A percentile compares a stretch with the other conserved stretches of the same genome.
Evolutionary conservation across 495 filamentous ascomycete species (phyloP).

Genomic region (Tuber aestivum): DNA sequence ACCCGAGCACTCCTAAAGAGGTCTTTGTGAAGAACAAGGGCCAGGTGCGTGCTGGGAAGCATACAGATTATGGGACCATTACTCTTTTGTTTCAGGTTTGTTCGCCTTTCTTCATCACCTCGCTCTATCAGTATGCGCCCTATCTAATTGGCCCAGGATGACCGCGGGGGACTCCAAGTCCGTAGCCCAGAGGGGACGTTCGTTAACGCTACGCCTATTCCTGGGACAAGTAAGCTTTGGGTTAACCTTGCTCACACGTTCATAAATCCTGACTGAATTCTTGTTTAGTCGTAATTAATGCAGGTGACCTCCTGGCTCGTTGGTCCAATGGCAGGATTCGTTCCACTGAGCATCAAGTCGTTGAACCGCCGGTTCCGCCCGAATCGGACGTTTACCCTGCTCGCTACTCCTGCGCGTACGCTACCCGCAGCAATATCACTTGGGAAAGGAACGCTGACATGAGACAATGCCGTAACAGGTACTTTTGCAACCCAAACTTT

Average conservation of each 20-base stretch:
- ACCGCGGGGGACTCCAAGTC: conserved; percentile 76
- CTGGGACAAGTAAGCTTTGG: conserved; percentile 51
- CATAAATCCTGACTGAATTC: background rate
- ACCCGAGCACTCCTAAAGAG: conserved; percentile 62
- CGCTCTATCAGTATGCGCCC: background rate
- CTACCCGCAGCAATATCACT: conserved; percentile 9
- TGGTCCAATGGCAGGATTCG: conserved; percentile 90
- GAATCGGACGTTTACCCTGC: conserved; percentile 52
- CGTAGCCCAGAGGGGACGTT: conserved; percentile 69
- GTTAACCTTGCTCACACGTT: background rate
- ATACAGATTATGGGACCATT: conserved; percentile 83
- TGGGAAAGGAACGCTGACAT: conserved; percentile 1
- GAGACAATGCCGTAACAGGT: conserved; percentile 40
- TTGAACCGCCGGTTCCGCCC: conserved; percentile 60
- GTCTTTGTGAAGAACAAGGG: conserved; percentile 64
- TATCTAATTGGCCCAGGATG: conserved; percentile 46
- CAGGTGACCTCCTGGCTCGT: conserved; percentile 76
- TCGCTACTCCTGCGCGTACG: conserved; percentile 63
- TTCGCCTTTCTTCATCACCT: background rate
- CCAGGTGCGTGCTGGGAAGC: conserved; percentile 77
- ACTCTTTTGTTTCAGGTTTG: conserved; percentile 74
- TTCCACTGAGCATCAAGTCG: conserved; percentile 82
- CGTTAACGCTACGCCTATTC: conserved; percentile 75
- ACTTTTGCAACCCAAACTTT: conserved; percentile 91
- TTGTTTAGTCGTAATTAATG: conserved; percentile 69